phyloP scores from a whole-genome alignment of 108 stramenopile genomes.

The Discostella pseudostelligera region DNA sequence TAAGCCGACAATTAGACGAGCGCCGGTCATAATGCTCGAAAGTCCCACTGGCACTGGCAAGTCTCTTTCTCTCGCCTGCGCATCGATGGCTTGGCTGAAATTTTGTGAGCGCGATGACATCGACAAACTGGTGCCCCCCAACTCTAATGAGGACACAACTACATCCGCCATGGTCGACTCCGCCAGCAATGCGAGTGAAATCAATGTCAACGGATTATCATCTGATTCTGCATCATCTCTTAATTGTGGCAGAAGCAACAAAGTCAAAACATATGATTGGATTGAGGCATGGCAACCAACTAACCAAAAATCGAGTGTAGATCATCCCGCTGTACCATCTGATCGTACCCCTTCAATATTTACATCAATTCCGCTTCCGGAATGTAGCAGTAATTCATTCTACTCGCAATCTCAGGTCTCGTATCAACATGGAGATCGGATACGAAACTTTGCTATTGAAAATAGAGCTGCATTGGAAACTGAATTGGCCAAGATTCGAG shows the following conservation, averaged over 20 bases:
- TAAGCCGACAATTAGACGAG: constrained; percentile 18
- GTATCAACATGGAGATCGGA: constrained; percentile 1
- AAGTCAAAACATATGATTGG: constrained; percentile 57
- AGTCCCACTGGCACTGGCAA: constrained; percentile 88
- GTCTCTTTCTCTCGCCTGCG: constrained; percentile 72
- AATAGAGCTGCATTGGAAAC: constrained; percentile 34
- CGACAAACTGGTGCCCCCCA: constrained; percentile 5
- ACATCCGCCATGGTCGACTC: not conserved
- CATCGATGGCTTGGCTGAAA: constrained; percentile 74
- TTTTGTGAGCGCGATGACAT: constrained; percentile 53
- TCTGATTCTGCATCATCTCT: not conserved
- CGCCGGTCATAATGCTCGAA: constrained; percentile 67
- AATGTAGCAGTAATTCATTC: not conserved
- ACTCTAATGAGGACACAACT: not conserved
- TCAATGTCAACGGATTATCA: not conserved
- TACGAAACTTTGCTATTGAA: constrained; percentile 22
- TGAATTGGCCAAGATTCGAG: constrained; percentile 27
- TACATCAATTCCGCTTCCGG: not conserved
- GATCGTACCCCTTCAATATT: not conserved
- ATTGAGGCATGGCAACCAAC: constrained; percentile 69
- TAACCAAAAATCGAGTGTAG: not conserved
- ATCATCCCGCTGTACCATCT: not conserved
- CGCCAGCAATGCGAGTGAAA: not conserved
- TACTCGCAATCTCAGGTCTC: not conserved
- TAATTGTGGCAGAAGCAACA: constrained; percentile 5